A percentile compares a stretch with the other conserved stretches of the same genome.
Evolutionary conservation across 352 stramenopile species (phyloP).

Genomic region (Elongisporangium anandrum): DNA sequence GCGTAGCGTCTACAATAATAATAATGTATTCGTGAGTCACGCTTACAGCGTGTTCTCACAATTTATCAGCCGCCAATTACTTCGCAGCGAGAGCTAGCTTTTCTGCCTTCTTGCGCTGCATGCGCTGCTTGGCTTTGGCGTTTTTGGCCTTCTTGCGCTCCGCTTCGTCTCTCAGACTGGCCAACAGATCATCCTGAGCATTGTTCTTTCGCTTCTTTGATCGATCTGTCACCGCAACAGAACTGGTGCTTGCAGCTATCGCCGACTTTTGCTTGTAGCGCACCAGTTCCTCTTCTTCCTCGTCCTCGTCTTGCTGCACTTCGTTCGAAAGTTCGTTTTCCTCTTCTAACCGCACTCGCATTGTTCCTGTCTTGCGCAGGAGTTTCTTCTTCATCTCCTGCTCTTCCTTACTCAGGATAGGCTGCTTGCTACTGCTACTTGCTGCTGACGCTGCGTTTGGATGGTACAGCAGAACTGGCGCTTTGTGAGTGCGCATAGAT

Average conservation of each 20-base stretch:
- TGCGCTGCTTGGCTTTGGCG: slow-evolving; percentile 63
- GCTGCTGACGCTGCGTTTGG: not conserved
- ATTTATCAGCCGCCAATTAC: not conserved
- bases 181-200: slow-evolving; percentile 64
- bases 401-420: slow-evolving; percentile 47
- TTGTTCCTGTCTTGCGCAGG: slow-evolving; percentile 44
- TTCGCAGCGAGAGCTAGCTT: slow-evolving; percentile 6
- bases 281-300: slow-evolving; percentile 61
- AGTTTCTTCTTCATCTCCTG: slow-evolving; percentile 73
- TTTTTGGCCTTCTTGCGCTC: slow-evolving; percentile 72
- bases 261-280: slow-evolving; percentile 20
- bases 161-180: slow-evolving; percentile 59
- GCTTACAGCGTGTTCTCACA: not conserved
- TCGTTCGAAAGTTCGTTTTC: slow-evolving; percentile 20
- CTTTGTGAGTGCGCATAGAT: slow-evolving; percentile 23
- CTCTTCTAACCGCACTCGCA: slow-evolving; percentile 19
- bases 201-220: slow-evolving; percentile 62
- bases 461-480: not conserved
- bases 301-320: slow-evolving; percentile 22
- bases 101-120: slow-evolving; percentile 74
- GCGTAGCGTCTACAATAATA: not conserved
- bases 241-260: not conserved
- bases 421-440: slow-evolving; percentile 4
- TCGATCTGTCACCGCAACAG: not conserved
- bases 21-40: not conserved